A percentile compares a stretch with the other conserved stretches of the same genome.
phyloP scores from a whole-genome alignment of 805 yeast genomes.

The Scheffersomyces coipomensis region DNA sequence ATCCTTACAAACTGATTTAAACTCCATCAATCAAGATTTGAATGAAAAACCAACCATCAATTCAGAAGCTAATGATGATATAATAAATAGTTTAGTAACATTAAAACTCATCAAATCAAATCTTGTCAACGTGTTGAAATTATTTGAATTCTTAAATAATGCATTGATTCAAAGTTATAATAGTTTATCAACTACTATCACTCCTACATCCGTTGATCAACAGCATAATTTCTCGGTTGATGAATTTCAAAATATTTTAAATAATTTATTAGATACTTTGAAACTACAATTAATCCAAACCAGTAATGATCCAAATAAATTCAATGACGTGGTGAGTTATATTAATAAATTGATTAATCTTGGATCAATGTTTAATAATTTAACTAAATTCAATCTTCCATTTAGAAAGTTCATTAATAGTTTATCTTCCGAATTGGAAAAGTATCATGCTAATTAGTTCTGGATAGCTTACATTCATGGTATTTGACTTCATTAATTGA shows the following conservation, averaged over 20 bases:
- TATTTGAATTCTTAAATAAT: conserved; percentile 40
- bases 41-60: conserved; percentile 14
- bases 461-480: too few relatives aligned
- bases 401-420: conserved; percentile 47
- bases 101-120: conserved; percentile 46
- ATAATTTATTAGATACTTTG: conserved; percentile 45
- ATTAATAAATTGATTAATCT: conserved; percentile 48
- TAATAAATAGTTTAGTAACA: conserved; percentile 8
- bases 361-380: conserved; percentile 51
- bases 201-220: conserved; percentile 6
- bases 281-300: conserved; percentile 33
- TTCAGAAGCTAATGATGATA: conserved; percentile 35
- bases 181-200: too few relatives aligned
- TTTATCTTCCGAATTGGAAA: conserved; percentile 9
- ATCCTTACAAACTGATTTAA: conserved; percentile 51
- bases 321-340: conserved; percentile 36
- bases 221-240: conserved; percentile 10
- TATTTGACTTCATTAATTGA: too few relatives aligned
- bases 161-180: conserved; percentile 5
- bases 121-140: conserved; percentile 43
- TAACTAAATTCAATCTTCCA: conserved; percentile 48
- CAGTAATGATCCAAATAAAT: conserved; percentile 21
- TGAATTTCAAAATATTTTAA: conserved; percentile 34
- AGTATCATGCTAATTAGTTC: too few relatives aligned
- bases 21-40: conserved; percentile 15